Evolutionary conservation across 2,329 filamentous ascomycete genomes (phyloP).

Genomic region (Ophiostoma australiae): DNA sequence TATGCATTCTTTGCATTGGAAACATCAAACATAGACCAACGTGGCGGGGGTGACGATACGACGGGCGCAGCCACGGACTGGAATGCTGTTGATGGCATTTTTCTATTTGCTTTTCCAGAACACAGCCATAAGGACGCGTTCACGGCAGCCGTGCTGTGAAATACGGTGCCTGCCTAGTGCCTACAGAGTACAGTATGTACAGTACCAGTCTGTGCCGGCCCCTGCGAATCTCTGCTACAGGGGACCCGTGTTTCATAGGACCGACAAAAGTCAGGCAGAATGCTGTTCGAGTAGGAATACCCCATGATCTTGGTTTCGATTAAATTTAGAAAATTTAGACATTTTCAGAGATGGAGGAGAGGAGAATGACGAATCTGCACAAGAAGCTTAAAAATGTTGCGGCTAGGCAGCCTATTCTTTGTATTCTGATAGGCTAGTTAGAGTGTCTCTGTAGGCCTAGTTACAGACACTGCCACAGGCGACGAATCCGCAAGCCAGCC

Average conservation of each 20-base stretch:
- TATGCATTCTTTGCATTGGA: not conserved
- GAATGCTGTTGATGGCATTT: not conserved
- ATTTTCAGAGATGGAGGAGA: not conserved
- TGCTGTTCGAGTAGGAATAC: not conserved
- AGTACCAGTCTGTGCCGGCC: not conserved
- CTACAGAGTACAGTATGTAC: not conserved
- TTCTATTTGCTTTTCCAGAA: not conserved
- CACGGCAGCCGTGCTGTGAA: not conserved
- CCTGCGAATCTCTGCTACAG: not conserved
- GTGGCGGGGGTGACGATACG: conserved; percentile 3
- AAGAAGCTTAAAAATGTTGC: conserved; percentile 1
- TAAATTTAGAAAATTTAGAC: not conserved
- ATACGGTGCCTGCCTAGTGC: not conserved
- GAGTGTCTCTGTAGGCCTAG: not conserved
- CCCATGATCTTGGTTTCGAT: not conserved
- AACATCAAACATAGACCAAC: not conserved
- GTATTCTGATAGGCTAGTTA: not conserved
- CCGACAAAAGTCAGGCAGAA: not conserved
- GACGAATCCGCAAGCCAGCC: not conserved
- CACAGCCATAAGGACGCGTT: not conserved
- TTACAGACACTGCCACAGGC: conserved; percentile 4
- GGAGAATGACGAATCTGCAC: not conserved
- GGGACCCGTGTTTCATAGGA: not conserved
- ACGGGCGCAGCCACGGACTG: conserved; percentile 3
- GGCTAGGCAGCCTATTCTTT: not conserved